These are phyloP conservation scores for Linum usitatissimum DNA, from an alignment of 345 rosid species.

Conservation along the genomic window DNA sequence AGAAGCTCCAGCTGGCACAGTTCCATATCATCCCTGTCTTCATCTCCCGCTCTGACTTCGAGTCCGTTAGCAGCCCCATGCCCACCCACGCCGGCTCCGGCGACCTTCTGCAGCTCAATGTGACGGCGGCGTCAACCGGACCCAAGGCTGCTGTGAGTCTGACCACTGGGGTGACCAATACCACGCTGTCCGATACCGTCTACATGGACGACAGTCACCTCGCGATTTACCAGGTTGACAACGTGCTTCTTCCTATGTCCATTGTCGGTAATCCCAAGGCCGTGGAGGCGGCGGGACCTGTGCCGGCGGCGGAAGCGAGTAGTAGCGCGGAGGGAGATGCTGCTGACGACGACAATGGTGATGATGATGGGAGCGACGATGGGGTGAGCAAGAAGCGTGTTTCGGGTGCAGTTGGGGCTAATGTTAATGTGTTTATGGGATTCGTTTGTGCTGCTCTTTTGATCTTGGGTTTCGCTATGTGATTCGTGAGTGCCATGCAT, in stretches of 20 bases:
- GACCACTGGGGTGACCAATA: constrained; percentile 22
- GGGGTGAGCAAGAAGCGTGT: neutral
- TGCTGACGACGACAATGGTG: neutral
- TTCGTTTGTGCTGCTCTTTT: too few relatives aligned
- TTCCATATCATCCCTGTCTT: constrained; percentile 10
- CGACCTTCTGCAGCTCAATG: constrained; percentile 19
- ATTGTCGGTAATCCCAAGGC: constrained; percentile 19
- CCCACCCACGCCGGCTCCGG: constrained; percentile 27
- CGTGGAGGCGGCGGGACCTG: constrained; percentile 8
- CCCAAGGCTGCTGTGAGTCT: constrained; percentile 7
- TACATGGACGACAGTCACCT: constrained; percentile 18
- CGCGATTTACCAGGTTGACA: constrained; percentile 29
- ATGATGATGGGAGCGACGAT: neutral
- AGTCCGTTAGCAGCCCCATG: constrained; percentile 15
- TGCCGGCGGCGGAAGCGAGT: neutral
- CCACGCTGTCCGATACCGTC: constrained; percentile 20
- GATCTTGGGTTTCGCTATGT: too few relatives aligned
- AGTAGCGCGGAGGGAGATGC: neutral
- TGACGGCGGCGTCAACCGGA: constrained; percentile 10
- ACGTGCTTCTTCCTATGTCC: constrained; percentile 26
- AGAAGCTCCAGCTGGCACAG: constrained; percentile 13
- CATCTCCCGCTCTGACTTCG: constrained; percentile 11
- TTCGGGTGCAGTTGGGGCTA: constrained; percentile 3
- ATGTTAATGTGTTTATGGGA: too few relatives aligned
- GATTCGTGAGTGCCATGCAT: too few relatives aligned